Base-by-base conservation (phyloP, 805 yeast species). In the Kodamaea sagamina region DNA sequence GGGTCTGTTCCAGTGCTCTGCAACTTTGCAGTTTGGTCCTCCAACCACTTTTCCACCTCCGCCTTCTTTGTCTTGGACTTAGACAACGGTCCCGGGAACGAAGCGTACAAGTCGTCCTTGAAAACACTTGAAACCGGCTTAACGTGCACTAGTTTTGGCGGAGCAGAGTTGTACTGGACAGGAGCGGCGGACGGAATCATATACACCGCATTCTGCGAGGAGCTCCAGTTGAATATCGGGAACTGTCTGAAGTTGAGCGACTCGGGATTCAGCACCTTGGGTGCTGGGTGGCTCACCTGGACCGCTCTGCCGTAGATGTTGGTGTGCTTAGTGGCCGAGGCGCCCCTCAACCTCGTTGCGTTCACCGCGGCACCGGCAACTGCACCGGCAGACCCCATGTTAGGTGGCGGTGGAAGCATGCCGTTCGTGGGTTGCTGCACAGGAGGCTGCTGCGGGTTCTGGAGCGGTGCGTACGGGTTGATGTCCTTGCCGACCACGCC, bases 221-320 rank as follows among this genome's bases (percentile, higher is more conserved):
- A 47, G 39, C 67, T 61, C 85, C 93, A 89, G 45, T 75, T 71
- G 58, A 87, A 84, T 25, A 89, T 57, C 0, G 96, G 95, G 63
- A 84, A 85, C 57, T 86, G 95, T 42, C 85, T 71, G 36, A 67
- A 62, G 17, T 72, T 61, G 40, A 84, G 60, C 17, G 80, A 76
- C 40, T 75, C 77, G 6, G 86, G 84, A 47, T 81, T 75, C 22
- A 66, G 63, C 6, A 71, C 49, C 32, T 55, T 62, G 41, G 50
- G 61, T 25, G 50, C 55, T n/a, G 56, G 58, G 32, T 54, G 61
- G 9, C 43, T 42, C 13, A 26, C 36, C 17, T 41, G 44, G 17
- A 35, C 18, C 7, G 43, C 43, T 16, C 44, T 42, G 19, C 44
- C 42, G 32, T 45, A 53, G 15, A 57, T 47, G 42, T 52, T 58